Evolutionary conservation across 2,329 filamentous ascomycete genomes (phyloP), one percentile per base, ranked within the genome.

Genomic region (Cercospora sp.): DNA sequence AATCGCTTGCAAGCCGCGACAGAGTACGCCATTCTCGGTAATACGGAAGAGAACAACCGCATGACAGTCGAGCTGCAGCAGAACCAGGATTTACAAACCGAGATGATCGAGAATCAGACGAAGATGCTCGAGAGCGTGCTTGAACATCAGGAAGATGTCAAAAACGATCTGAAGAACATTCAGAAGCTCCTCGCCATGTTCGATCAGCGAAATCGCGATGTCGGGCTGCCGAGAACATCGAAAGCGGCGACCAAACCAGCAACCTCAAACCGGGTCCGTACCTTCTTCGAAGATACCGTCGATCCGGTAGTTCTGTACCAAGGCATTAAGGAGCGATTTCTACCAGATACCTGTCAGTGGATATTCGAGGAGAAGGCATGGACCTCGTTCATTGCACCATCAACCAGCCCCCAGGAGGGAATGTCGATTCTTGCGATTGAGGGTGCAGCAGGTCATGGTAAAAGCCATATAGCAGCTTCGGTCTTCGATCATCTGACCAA

Each of bases 291-390:
- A 10, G 62, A 57, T 31, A 64, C 53, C 33, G 42, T 57, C 33
- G 51, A 64, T 45, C 62, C 62, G 12, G 26, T 33, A 13, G 13
- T 28, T 20, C 16, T 55, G n/a, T 64, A 59, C 20, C 62, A 42
- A 18, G 51, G 31, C n/a, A 51, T 64, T 20, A 59, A 64, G 13
- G 62, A 64, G 10, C 62, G 53, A 12, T 9, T 64, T 13, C 9
- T 64, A 20, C 62, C 62, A n/a, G 62, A 64, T 36, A 64, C 62
- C 28, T 64, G 62, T 36, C 48, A 64, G n/a, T 64, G 62, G 62
- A 20, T 64, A 16, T 64, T 64, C 20, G 62, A 36, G 9, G 30
- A 64, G 20, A 20, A 57, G 13, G 51, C 55, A 53, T 64, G 62
- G 62, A 28, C 3, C 16, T 40, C 42, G 20, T 63, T 63, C 40